These are phyloP conservation scores for Hapsidospora chrysogenum DNA, from an alignment of 495 filamentous ascomycete species.

Conservation along the genomic window DNA sequence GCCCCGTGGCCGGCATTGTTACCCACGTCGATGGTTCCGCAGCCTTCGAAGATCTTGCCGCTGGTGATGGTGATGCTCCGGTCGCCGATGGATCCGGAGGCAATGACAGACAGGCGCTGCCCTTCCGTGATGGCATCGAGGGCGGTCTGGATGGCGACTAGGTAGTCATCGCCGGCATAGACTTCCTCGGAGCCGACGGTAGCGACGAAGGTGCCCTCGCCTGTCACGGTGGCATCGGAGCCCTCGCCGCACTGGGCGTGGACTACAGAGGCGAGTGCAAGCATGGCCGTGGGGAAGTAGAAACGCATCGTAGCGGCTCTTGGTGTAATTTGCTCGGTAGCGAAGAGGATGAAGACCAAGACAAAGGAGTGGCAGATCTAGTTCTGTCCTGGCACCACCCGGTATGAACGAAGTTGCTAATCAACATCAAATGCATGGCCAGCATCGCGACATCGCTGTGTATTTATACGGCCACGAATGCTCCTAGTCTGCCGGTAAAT, in stretches of 20 bases:
- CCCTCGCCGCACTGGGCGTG: constrained; percentile 23
- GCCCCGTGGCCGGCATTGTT: constrained; percentile 21
- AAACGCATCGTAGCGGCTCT: too few species aligned
- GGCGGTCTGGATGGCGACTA: constrained; percentile 23
- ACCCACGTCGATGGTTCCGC: constrained; percentile 28
- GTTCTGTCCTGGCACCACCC: too few species aligned
- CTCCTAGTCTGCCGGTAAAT: too few species aligned
- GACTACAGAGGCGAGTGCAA: constrained; percentile 12
- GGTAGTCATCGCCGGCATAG: constrained; percentile 27
- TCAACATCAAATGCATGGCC: too few species aligned
- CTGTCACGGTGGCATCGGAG: constrained; percentile 21
- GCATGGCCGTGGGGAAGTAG: constrained; percentile 10
- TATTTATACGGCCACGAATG: too few species aligned
- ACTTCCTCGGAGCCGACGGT: constrained; percentile 12
- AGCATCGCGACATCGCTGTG: too few species aligned
- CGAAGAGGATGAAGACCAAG: too few species aligned
- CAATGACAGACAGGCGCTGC: constrained; percentile 40
- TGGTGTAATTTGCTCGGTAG: too few species aligned
- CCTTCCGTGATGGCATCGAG: constrained; percentile 33
- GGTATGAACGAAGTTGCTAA: too few species aligned
- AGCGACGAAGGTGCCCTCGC: constrained; percentile 19
- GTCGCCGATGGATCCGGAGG: constrained; percentile 36
- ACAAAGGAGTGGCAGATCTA: too few species aligned
- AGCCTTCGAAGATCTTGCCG: constrained; percentile 30
- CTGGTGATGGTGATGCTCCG: constrained; percentile 30